phyloP scores from a whole-genome alignment of 2,329 filamentous ascomycete genomes.

The Alternaria novae-zelandiae region DNA sequence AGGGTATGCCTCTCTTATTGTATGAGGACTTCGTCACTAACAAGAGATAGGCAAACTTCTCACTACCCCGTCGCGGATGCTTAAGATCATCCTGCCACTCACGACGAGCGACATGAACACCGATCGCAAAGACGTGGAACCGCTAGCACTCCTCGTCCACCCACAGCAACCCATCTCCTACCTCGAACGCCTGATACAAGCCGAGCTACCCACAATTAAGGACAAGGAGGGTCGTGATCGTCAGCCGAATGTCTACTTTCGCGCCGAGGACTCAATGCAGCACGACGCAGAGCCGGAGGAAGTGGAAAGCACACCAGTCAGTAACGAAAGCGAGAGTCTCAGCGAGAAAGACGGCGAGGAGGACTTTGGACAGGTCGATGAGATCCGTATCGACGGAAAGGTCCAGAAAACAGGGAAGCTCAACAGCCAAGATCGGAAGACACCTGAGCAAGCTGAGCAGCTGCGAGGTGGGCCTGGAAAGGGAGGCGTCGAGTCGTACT shows the following conservation, averaged over 20 bases:
- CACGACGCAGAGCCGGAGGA: slow-evolving; percentile 54
- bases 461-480: slow-evolving; percentile 59
- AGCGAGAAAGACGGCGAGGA: slow-evolving; percentile 44
- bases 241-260: slow-evolving; percentile 77
- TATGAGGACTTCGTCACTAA: slow-evolving; percentile 6
- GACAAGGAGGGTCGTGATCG: slow-evolving; percentile 69
- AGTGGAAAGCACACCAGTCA: slow-evolving; percentile 33
- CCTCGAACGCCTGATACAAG: slow-evolving; percentile 85
- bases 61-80: slow-evolving; percentile 78
- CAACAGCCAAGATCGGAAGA: slow-evolving; percentile 32
- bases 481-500: slow-evolving; percentile 72
- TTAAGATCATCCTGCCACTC: slow-evolving; percentile 81
- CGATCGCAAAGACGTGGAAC: slow-evolving; percentile 76
- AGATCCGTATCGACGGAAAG: slow-evolving; percentile 59
- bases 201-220: slow-evolving; percentile 76
- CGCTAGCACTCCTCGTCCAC: slow-evolving; percentile 83
- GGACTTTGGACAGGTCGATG: slow-evolving; percentile 55
- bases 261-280: slow-evolving; percentile 76
- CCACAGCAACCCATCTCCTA: slow-evolving; percentile 92
- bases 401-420: slow-evolving; percentile 54
- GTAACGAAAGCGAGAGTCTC: slow-evolving; percentile 32
- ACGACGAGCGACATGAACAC: slow-evolving; percentile 65
- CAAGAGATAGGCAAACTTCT: slow-evolving; percentile 69
- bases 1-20: slow-evolving; percentile 54
- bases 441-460: slow-evolving; percentile 37